Conservation (phyloP, 129 eudicot genomes). For the Helianthus tuberosus region DNA sequence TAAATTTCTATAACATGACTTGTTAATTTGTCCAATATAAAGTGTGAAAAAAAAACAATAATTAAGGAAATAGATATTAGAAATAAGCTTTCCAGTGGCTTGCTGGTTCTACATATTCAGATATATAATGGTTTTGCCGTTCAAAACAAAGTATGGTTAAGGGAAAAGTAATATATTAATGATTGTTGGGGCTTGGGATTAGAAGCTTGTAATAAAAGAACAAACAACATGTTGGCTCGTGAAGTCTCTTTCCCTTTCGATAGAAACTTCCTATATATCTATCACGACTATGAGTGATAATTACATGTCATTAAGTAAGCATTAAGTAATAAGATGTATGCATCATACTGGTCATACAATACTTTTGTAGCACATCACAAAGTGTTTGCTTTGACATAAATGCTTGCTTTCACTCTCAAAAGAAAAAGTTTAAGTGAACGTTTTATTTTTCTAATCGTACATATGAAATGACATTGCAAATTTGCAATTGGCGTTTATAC, state of each 20-base stretch:
- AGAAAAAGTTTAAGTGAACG: too few species aligned
- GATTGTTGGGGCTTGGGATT: not conserved
- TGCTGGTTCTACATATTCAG: too few species aligned
- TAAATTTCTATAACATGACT: too few species aligned
- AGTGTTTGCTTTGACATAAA: conserved; percentile 5
- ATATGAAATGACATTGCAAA: too few species aligned
- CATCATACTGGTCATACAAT: not conserved
- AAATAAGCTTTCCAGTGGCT: too few species aligned
- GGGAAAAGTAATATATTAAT: not conserved
- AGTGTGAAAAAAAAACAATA: too few species aligned
- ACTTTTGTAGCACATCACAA: conserved; percentile 5
- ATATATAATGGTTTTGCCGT: too few species aligned
- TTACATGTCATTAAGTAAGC: conserved; percentile 10
- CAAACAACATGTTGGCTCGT: conserved; percentile 27
- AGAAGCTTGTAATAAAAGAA: conserved; percentile 15
- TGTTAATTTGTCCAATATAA: too few species aligned
- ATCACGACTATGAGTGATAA: conserved; percentile 4
- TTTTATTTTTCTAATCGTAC: too few species aligned
- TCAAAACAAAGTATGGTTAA: not conserved
- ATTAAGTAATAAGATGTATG: not conserved
- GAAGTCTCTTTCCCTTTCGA: conserved; percentile 21
- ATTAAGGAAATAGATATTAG: too few species aligned
- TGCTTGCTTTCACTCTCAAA: too few species aligned
- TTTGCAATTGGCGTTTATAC: too few species aligned
- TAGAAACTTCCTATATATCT: not conserved